Conservation (phyloP, 805 yeast species). For the Candida arabinofermentans region DNA sequence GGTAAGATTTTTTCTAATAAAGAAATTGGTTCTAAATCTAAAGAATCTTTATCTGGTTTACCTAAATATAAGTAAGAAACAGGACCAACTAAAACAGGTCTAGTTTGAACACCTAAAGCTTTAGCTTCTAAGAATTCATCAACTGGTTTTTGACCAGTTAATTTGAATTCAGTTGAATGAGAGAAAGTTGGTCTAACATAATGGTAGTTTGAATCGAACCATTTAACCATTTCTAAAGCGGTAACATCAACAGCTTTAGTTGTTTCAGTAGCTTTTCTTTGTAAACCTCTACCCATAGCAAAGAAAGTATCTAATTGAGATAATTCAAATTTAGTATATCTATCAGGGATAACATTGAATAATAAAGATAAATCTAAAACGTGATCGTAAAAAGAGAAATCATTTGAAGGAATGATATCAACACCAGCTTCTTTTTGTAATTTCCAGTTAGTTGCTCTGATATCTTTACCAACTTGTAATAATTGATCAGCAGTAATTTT, state of each 20-base stretch:
- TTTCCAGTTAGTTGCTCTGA: slow-evolving; percentile 97
- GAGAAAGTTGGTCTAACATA: slow-evolving; percentile 99
- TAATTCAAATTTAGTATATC: slow-evolving; percentile 90
- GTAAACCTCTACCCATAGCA: slow-evolving; percentile 99
- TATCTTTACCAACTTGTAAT: slow-evolving; percentile 87
- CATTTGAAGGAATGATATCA: slow-evolving; percentile 94
- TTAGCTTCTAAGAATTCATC: slow-evolving; percentile 98
- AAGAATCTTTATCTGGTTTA: slow-evolving; percentile 97
- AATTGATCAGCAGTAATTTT: slow-evolving; percentile 85
- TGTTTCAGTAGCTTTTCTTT: slow-evolving; percentile 88
- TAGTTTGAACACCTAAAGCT: slow-evolving; percentile 91
- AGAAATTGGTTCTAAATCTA: slow-evolving; percentile 90
- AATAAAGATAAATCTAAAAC: slow-evolving; percentile 87
- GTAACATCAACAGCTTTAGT: slow-evolving; percentile 94
- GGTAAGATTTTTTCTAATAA: slow-evolving; percentile 88
- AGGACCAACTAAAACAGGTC: slow-evolving; percentile 97
- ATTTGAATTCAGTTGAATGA: slow-evolving; percentile 90
- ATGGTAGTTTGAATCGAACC: slow-evolving; percentile 99
- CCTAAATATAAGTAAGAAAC: slow-evolving; percentile 92
- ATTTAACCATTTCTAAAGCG: slow-evolving; percentile 98
- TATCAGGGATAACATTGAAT: slow-evolving; percentile 95
- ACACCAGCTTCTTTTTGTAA: slow-evolving; percentile 96
- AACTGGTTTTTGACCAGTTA: slow-evolving; percentile 94
- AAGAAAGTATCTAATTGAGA: slow-evolving; percentile 87
- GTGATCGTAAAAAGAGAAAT: slow-evolving; percentile 97